Evolutionary conservation across 2,329 filamentous ascomycete genomes (phyloP), one percentile per base, ranked within the genome.

Genomic region (Aphanoascus verrucosus): DNA sequence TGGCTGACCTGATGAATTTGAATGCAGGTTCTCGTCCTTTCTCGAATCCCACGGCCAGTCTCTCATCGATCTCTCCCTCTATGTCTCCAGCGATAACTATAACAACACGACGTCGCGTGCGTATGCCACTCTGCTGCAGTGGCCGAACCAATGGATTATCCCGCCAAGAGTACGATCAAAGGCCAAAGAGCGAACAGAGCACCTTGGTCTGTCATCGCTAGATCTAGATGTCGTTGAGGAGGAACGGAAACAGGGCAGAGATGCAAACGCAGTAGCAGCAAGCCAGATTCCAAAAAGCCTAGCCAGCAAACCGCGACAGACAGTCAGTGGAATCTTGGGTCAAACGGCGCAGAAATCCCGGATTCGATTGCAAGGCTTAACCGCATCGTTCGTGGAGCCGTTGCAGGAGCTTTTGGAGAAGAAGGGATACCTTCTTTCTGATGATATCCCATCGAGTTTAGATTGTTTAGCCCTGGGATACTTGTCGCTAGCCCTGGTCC

Each of bases 31-130:
- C 69, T 74, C 80, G 35, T 79, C 86, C 57, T 90, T 90, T 69
- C 73, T 96, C 60, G 76, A 83, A 65, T 79, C 83, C 23, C 82
- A 84, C 55, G 87, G 85, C n/a, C 81, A 83, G 48, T 81, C 85
- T 32, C 79, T 97, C 56, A 68, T 96, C 62, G 86, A 94, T 62
- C 82, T 96, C 54, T 90, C 84, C 49, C 83, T 97, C 61, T 97
- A 94, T 68, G 85, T 93, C 58, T 93, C 89, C 32, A 87, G 85
- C 54, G 82, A 88, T 58, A 96, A 97, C 73, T 98, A 93, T 79
- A 77, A 82, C 53, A 74, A 77, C 42, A 73, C 78, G 47, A 95
- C 89, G 3, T 82, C 88, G 14, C 86, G 88, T 1, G 84, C 88
- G 37, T 95, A 89, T 71, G 88, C 84, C 59, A 73, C 75, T 5